Percentiles rank a stretch among this genome's conserved stretches.
These are phyloP conservation scores for Aspergillus japonicus DNA, from an alignment of 2,329 filamentous ascomycete species.

Conservation along the genomic window DNA sequence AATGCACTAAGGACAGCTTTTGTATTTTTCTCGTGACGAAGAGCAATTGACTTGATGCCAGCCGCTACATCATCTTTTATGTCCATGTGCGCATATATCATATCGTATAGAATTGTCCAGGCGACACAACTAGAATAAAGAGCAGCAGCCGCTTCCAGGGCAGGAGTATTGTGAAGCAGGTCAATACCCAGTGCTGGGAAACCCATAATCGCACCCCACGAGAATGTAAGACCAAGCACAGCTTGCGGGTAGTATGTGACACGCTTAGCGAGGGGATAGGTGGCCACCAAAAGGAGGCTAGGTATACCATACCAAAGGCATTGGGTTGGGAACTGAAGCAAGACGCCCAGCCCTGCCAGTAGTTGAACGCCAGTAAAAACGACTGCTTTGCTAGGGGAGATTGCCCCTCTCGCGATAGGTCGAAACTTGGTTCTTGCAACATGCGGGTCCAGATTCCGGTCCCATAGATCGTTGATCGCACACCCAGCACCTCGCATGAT, in stretches of 20 bases:
- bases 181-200: slow-evolving; percentile 48
- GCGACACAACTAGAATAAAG: slow-evolving; percentile 49
- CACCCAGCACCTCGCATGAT: slow-evolving; percentile 54
- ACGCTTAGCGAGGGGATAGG: slow-evolving; percentile 55
- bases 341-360: slow-evolving; percentile 41
- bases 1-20: slow-evolving; percentile 45
- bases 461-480: slow-evolving; percentile 58
- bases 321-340: slow-evolving; percentile 44
- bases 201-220: slow-evolving; percentile 52
- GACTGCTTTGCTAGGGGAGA: slow-evolving; percentile 45
- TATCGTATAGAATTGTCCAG: slow-evolving; percentile 53
- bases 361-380: slow-evolving; percentile 48
- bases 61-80: slow-evolving; percentile 51
- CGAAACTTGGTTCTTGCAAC: slow-evolving; percentile 53
- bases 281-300: slow-evolving; percentile 44
- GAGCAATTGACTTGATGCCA: slow-evolving; percentile 53
- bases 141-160: slow-evolving; percentile 39
- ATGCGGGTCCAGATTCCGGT: slow-evolving; percentile 54
- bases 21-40: slow-evolving; percentile 49
- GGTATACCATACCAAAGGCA: slow-evolving; percentile 47
- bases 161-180: slow-evolving; percentile 39
- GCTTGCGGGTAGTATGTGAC: slow-evolving; percentile 55
- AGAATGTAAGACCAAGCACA: slow-evolving; percentile 53
- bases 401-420: slow-evolving; percentile 53
- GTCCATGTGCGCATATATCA: slow-evolving; percentile 55